Base-by-base conservation (phyloP, 495 filamentous ascomycete genomes). In the Chaetomium cochliodes region DNA sequence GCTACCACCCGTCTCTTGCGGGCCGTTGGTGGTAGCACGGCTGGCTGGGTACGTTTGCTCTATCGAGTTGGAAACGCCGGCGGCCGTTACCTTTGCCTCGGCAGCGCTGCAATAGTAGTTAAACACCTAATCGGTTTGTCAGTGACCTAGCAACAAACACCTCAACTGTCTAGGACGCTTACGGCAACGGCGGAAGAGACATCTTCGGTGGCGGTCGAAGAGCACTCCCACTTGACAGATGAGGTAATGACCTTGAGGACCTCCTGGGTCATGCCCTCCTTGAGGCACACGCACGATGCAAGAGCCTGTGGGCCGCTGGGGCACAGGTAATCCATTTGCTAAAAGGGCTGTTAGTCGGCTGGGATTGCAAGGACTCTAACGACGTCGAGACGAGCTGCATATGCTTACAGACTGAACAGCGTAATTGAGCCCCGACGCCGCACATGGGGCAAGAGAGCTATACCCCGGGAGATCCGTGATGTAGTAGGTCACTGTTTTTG, bases 211-310 rank as follows among this genome's bases (percentile, higher is more conserved):
- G 78, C 79, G 18, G 77, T 81, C 20, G 77, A 75, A 20, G 65
- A 71, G 67, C 82, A 84, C 13, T 58, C 66, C 30, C 69, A 73
- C 58, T 77, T 80, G 53, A 79, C 79, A 13, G 66, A 65, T 3
- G 75, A 77, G 16, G 71, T 76, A 26, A 84, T 72, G 3, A 7
- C 52, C 65, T 71, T 79, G 41, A 71, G 66, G 11, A 82, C 58
- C 12, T 67, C 64, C 18, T 50, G 61, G 22, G 77, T 69, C 75
- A 82, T 79, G 28, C 73, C 73, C 16, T 75, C 76, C 54, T 83
- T 81, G 33, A 81, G 56, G 61, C 82, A 84, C 44, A 71, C 78
- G 63, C 82, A 84, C 15, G 78, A 81, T 2, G 79, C 82, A 15
- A 83, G 72, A 1, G 74, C 78, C 58, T 73, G 67, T 7, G 80